A percentile compares a stretch with the other conserved stretches of the same genome.
phyloP scores from a whole-genome alignment of 148 eudicot genomes.

The Chenopodium album region DNA sequence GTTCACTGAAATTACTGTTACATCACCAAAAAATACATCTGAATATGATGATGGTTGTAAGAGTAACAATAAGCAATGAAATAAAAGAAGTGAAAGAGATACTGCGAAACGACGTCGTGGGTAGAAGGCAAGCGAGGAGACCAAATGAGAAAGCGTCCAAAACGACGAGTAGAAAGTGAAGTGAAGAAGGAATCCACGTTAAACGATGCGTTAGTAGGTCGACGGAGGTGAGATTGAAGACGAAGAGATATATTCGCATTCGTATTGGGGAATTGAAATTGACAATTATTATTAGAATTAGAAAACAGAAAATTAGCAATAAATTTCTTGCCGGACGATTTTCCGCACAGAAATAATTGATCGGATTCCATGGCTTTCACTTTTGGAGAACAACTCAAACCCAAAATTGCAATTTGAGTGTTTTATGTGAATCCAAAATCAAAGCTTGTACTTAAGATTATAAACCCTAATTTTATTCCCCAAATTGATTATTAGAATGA shows the following conservation, averaged over 20 bases:
- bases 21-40: not conserved
- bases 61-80: not conserved
- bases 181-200: constrained; percentile 37
- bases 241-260: constrained; percentile 38
- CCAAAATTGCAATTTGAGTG: too few species aligned
- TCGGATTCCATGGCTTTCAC: too few species aligned
- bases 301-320: constrained; percentile 27
- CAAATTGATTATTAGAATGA: too few species aligned
- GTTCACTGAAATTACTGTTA: constrained; percentile 64
- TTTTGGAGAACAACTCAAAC: too few species aligned
- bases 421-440: too few species aligned
- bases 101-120: constrained; percentile 80
- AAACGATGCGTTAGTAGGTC: constrained; percentile 34
- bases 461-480: too few species aligned
- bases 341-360: constrained; percentile 44
- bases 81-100: not conserved
- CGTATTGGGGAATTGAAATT: constrained; percentile 36
- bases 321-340: constrained; percentile 56
- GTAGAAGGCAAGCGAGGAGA: constrained; percentile 75
- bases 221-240: constrained; percentile 44
- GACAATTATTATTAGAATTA: not conserved
- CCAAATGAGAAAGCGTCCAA: constrained; percentile 71
- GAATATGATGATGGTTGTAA: too few species aligned
- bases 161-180: constrained; percentile 52
- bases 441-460: too few species aligned